Percentiles rank a stretch among this genome's conserved stretches.
phyloP scores from a whole-genome alignment of 164 flowering plant species.

The Vitis amurensis region DNA sequence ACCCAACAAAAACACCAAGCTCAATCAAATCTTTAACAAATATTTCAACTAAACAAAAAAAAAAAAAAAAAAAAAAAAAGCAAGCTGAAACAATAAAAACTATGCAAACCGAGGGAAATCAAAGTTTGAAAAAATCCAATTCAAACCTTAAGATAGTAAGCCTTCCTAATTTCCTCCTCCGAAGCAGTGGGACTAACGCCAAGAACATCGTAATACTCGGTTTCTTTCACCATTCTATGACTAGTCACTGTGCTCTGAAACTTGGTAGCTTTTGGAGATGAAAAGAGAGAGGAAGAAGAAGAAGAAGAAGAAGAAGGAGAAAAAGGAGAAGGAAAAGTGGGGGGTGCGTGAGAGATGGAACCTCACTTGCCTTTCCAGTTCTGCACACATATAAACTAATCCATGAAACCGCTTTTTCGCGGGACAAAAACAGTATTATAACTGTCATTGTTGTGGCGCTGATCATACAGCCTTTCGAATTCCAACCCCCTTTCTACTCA shows the following conservation, averaged over 20 bases:
- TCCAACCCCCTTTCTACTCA: neutral
- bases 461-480: conserved; percentile 14
- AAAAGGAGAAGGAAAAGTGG: neutral
- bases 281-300: conserved; percentile 1
- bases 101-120: neutral
- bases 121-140: neutral
- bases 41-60: neutral
- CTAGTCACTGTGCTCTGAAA: too few species aligned
- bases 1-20: too few species aligned
- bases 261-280: neutral
- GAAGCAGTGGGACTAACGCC: conserved; percentile 72
- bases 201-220: conserved; percentile 84
- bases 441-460: conserved; percentile 25
- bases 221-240: conserved; percentile 72
- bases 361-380: conserved; percentile 43
- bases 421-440: conserved; percentile 38
- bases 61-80: neutral
- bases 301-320: conserved; percentile 4
- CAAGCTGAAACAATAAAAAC: neutral
- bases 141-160: conserved; percentile 82
- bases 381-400: conserved; percentile 27
- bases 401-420: conserved; percentile 23
- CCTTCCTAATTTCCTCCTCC: conserved; percentile 85
- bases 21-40: too few species aligned
- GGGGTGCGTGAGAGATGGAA: conserved; percentile 6